Conservation (phyloP, 78 protist species). For the Dictyostelium firmibasis region DNA sequence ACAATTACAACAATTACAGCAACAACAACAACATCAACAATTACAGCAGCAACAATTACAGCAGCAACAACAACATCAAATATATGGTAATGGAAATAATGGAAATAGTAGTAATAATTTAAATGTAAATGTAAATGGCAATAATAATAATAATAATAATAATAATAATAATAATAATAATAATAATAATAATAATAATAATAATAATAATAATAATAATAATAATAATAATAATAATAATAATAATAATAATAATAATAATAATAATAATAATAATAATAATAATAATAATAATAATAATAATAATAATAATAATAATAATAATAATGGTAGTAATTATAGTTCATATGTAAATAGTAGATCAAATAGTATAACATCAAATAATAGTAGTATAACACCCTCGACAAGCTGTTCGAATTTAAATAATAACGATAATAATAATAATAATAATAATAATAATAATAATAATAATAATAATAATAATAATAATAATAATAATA, state of each 20-base stretch:
- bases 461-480: background rate
- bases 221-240: background rate
- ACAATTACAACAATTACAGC: background rate
- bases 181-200: background rate
- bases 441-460: background rate
- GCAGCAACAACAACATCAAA: background rate
- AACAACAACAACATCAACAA: background rate
- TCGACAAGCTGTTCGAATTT: background rate
- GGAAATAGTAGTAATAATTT: background rate
- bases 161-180: background rate
- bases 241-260: background rate
- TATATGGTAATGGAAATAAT: background rate
- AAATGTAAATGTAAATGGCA: background rate
- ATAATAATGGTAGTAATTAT: slow-evolving; percentile 13
- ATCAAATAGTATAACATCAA: slow-evolving; percentile 30
- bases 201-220: too few relatives aligned
- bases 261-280: too few relatives aligned
- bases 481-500: background rate
- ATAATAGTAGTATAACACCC: slow-evolving; percentile 5
- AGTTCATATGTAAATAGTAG: background rate
- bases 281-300: background rate
- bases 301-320: background rate
- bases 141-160: background rate
- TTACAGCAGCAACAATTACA: background rate
- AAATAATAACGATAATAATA: background rate